Evolutionary conservation across 1,139 yeast species (phyloP), one percentile per base, ranked within the genome.

Genomic region (Saccharomyces hybrid): DNA sequence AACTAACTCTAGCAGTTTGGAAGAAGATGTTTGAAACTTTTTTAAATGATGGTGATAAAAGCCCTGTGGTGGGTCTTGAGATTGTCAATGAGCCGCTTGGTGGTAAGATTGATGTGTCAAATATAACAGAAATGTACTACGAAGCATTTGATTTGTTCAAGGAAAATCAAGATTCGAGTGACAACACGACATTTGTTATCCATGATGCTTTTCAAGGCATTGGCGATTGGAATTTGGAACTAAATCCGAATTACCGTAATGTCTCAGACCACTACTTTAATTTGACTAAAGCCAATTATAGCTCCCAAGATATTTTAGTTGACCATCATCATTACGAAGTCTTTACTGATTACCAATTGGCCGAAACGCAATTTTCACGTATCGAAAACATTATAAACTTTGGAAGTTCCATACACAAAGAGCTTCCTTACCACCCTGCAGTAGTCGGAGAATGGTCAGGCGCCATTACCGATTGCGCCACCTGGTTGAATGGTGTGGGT

Each of bases 281-380:
- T 46, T 48, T 61, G 20, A 57, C 58, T 9, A 57, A 61, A 26
- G 25, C 61, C 2, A 48, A 58, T 2, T 57, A 61, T 38, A 53
- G 68, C 51, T 70, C 73, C 53, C 69, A 72, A 54, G 73, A 78
- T 56, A 74, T 82, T 46, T 34, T 61, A 9, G 68, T 82, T 50
- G 76, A 83, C 52, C 87, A 83, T 65, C 86, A 82, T 65, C 88
- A 83, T 66, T 84, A 81, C 61, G 83, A 83, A 63, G 84, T 82
- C 4, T 83, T 83, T 64, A 73, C 78, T 0, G 71, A 71, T 11
- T 68, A 63, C 34, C 77, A 76, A 54, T 71, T 82, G 27, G 61
- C 71, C n/a, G 55, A 70, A 61, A 60, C 59, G 2, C 62, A 64
- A 14, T 59, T 58, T 16, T 59, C 57, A 9, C 61, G 72, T 26